Percentiles rank a stretch among this genome's conserved stretches.
Conservation (phyloP, 2,329 filamentous ascomycete genomes). For the Aureobasidium zeae region DNA sequence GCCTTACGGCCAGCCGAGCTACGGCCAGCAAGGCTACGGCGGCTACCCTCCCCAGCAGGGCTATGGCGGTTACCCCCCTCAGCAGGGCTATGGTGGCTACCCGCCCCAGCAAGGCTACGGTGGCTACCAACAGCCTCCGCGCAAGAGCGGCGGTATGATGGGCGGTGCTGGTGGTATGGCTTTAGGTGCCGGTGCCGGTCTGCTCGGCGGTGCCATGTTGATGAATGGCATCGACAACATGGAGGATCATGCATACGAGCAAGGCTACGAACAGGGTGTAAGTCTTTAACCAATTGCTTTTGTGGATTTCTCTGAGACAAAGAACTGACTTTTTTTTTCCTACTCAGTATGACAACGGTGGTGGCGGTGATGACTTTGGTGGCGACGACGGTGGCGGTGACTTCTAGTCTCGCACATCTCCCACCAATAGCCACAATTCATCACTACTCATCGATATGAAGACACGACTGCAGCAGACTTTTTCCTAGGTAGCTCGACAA, state of each 20-base stretch:
- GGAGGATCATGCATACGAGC: conserved; percentile 42
- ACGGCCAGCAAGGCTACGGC: conserved; percentile 23
- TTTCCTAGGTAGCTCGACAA: too few species aligned
- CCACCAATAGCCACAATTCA: not conserved
- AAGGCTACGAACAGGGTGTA: conserved; percentile 35
- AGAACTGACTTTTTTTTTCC: not conserved
- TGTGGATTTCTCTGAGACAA: not conserved
- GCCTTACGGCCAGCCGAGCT: conserved; percentile 20
- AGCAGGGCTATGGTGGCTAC: conserved; percentile 24
- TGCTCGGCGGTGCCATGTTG: conserved; percentile 68
- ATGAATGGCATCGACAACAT: conserved; percentile 53
- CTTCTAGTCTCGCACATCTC: conserved; percentile 10
- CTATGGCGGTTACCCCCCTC: conserved; percentile 13
- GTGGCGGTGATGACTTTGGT: conserved; percentile 26
- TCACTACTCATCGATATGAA: too few species aligned
- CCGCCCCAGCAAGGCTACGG: conserved; percentile 22
- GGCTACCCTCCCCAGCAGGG: conserved; percentile 23
- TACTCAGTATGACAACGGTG: conserved; percentile 25
- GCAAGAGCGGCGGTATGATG: conserved; percentile 43
- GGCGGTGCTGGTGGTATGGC: conserved; percentile 66
- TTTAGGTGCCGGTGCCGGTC: conserved; percentile 62
- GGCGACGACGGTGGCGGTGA: conserved; percentile 25
- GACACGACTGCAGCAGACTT: too few species aligned
- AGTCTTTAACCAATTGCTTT: conserved; percentile 18
- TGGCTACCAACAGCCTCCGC: conserved; percentile 33